Percentiles rank a stretch among this genome's conserved stretches.
Conservation (phyloP, 352 stramenopile genomes). For the Globisporangium nodosum region DNA sequence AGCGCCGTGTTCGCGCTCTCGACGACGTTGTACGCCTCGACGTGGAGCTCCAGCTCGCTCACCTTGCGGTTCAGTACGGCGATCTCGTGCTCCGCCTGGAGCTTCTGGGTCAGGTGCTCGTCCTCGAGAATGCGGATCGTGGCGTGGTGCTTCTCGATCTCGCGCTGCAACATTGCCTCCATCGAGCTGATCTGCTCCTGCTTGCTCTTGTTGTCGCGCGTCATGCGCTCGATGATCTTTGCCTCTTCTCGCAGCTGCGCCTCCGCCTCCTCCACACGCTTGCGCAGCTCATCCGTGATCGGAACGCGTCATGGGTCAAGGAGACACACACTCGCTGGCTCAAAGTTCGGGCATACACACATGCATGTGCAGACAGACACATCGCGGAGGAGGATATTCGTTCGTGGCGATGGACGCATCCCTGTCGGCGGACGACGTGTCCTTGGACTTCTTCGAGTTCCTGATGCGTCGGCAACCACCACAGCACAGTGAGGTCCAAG, state of each 20-base stretch:
- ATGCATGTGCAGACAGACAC: background rate
- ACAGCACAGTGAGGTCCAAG: background rate
- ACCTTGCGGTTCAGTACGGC: slow-evolving; percentile 51
- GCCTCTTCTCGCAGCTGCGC: slow-evolving; percentile 68
- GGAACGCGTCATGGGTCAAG: slow-evolving; percentile 16
- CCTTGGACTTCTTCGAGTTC: slow-evolving; percentile 12
- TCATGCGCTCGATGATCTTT: slow-evolving; percentile 82
- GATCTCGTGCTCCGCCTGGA: slow-evolving; percentile 55
- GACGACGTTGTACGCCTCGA: slow-evolving; percentile 65
- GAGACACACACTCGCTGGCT: slow-evolving; percentile 2
- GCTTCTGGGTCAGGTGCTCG: slow-evolving; percentile 48
- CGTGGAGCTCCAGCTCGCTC: slow-evolving; percentile 56
- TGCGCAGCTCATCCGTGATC: slow-evolving; percentile 56
- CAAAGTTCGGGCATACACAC: background rate
- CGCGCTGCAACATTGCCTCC: slow-evolving; percentile 52
- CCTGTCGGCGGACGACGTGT: slow-evolving; percentile 14
- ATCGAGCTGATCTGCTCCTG: slow-evolving; percentile 68
- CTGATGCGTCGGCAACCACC: background rate
- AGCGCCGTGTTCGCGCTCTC: slow-evolving; percentile 52
- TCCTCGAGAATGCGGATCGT: slow-evolving; percentile 52
- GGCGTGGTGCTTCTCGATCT: slow-evolving; percentile 58
- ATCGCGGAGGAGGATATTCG: slow-evolving; percentile 52
- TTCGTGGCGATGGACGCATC: slow-evolving; percentile 62
- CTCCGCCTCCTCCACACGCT: slow-evolving; percentile 65
- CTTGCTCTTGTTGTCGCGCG: slow-evolving; percentile 64